Evolutionary conservation across 139 green algal genomes (phyloP).

Genomic region (Chlorella sp.): DNA sequence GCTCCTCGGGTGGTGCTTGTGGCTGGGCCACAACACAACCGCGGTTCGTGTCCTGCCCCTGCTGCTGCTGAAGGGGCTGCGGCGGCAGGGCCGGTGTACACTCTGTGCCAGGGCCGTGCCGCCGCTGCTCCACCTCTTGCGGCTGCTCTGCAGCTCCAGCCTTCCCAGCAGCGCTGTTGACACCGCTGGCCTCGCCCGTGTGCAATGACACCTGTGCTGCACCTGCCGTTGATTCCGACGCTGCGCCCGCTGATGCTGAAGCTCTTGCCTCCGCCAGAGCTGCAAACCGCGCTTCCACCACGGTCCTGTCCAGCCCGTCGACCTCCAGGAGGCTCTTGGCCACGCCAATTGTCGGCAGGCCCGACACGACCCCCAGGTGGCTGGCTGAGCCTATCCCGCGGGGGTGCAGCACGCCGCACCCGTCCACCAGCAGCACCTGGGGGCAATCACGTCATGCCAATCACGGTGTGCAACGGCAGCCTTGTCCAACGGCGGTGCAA

Average conservation of each 20-base stretch:
- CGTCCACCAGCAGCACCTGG: slow-evolving; percentile 65
- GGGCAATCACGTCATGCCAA: too few relatives aligned
- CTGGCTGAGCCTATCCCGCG: slow-evolving; percentile 48
- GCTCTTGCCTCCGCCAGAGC: background rate
- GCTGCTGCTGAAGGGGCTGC: background rate
- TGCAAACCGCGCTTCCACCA: background rate
- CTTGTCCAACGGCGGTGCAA: too few relatives aligned
- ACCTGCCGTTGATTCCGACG: too few relatives aligned
- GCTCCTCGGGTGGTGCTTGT: background rate
- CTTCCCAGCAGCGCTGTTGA: background rate
- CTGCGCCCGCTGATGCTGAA: background rate
- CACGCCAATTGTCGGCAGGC: slow-evolving; percentile 49
- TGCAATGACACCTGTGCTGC: background rate
- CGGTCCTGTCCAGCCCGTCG: background rate
- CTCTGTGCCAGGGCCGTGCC: background rate
- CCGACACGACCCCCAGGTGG: slow-evolving; percentile 52
- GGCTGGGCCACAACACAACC: background rate
- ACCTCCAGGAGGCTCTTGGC: slow-evolving; percentile 41
- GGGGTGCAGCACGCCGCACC: slow-evolving; percentile 57
- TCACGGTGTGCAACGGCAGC: too few relatives aligned
- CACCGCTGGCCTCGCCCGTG: background rate
- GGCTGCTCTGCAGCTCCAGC: background rate
- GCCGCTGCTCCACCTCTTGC: background rate
- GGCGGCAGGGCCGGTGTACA: background rate
- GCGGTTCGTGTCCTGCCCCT: background rate